Percentiles rank a stretch among this genome's conserved stretches.
These are phyloP conservation scores for Jacaranda copaia DNA, from an alignment of 257 asterid genomes.

Conservation along the genomic window DNA sequence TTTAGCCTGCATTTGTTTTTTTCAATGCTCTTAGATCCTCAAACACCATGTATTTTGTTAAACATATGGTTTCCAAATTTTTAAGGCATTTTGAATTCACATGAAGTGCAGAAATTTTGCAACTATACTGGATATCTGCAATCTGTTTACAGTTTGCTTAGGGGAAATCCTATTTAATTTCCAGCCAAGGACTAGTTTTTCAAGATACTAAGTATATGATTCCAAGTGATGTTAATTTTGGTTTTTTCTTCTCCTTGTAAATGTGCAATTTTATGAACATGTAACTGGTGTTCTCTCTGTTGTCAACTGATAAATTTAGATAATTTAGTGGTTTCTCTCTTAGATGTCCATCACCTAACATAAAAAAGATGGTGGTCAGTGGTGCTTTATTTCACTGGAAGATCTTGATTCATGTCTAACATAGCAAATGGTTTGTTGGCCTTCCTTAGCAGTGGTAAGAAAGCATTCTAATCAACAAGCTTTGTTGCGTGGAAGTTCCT, in stretches of 20 bases:
- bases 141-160: background rate
- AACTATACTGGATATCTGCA: background rate
- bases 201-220: background rate
- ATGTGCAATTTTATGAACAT: background rate
- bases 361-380: conserved; percentile 10
- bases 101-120: background rate
- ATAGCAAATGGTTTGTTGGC: background rate
- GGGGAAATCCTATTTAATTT: background rate
- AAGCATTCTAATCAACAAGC: background rate
- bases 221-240: background rate
- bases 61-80: background rate
- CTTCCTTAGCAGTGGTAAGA: background rate
- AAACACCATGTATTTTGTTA: background rate
- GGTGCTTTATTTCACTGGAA: background rate
- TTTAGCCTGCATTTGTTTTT: background rate
- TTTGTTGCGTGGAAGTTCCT: background rate
- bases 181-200: background rate
- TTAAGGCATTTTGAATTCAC: background rate
- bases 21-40: background rate
- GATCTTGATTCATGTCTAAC: background rate
- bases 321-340: background rate
- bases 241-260: background rate
- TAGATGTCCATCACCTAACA: background rate
- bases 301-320: conserved; percentile 17
- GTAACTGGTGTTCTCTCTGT: background rate